phyloP scores from a whole-genome alignment of 2,329 filamentous ascomycete genomes.

The Phaeosphaeria sp. region DNA sequence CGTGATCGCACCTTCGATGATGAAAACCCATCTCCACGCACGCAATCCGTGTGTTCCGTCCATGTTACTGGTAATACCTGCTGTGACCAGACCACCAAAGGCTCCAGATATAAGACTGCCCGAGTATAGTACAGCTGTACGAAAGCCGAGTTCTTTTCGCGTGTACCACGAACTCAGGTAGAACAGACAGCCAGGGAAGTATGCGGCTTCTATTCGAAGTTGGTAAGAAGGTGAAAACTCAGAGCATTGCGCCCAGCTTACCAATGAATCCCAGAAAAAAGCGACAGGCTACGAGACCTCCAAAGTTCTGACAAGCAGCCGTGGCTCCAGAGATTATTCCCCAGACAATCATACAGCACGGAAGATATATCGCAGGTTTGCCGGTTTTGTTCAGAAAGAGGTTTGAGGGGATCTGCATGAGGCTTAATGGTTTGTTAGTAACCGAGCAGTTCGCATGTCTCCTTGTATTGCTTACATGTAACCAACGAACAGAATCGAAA shows the following conservation, averaged over 20 bases:
- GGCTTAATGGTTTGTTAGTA: not conserved
- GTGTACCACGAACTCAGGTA: slow-evolving; percentile 73
- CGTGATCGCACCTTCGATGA: slow-evolving; percentile 73
- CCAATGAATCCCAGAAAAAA: slow-evolving; percentile 61
- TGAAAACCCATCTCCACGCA: slow-evolving; percentile 73
- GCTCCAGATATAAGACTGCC: slow-evolving; percentile 74
- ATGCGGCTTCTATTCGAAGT: not conserved
- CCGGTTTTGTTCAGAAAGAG: slow-evolving; percentile 53
- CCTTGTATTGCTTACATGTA: slow-evolving; percentile 24
- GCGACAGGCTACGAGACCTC: slow-evolving; percentile 54
- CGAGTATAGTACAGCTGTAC: slow-evolving; percentile 70
- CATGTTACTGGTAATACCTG: slow-evolving; percentile 61
- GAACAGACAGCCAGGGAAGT: slow-evolving; percentile 65
- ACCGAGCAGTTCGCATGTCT: not conserved
- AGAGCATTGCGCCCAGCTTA: not conserved
- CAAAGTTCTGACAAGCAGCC: slow-evolving; percentile 52
- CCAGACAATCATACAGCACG: slow-evolving; percentile 51
- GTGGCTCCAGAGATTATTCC: slow-evolving; percentile 50
- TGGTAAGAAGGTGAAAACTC: not conserved
- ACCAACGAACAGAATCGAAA: slow-evolving; percentile 57
- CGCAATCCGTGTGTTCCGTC: slow-evolving; percentile 62
- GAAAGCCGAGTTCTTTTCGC: slow-evolving; percentile 69
- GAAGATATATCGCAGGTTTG: slow-evolving; percentile 49
- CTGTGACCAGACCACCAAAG: slow-evolving; percentile 68
- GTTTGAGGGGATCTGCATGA: slow-evolving; percentile 52